Percentiles rank a stretch among this genome's conserved stretches.
phyloP scores from a whole-genome alignment of 2,329 filamentous ascomycete species.

The Xylariaceae sp. region DNA sequence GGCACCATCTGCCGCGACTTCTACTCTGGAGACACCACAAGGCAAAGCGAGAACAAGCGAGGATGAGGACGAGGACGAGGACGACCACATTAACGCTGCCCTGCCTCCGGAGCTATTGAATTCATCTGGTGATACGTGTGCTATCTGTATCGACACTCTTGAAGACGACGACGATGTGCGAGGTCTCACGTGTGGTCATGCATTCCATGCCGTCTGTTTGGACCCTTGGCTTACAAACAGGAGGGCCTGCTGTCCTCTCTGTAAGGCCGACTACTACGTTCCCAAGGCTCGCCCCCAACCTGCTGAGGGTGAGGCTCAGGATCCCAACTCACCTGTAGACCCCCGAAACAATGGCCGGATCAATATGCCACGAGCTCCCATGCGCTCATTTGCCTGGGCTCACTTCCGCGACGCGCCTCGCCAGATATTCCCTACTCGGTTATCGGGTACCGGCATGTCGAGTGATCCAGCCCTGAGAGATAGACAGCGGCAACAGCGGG shows the following conservation, averaged over 20 bases:
- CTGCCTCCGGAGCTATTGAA: constrained; percentile 77
- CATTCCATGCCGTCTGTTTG: constrained; percentile 92
- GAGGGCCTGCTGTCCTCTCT: constrained; percentile 92
- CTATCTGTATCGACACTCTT: constrained; percentile 90
- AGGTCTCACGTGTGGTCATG: constrained; percentile 92
- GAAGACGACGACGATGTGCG: constrained; percentile 96
- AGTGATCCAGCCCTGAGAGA: constrained; percentile 11
- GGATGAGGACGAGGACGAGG: constrained; percentile 65
- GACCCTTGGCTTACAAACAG: constrained; percentile 96
- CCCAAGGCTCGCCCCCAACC: constrained; percentile 75
- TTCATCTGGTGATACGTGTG: constrained; percentile 86
- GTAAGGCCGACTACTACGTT: constrained; percentile 96
- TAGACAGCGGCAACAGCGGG: constrained; percentile 13
- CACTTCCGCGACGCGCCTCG: constrained; percentile 32
- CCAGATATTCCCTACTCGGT: constrained; percentile 25
- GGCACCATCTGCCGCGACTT: constrained; percentile 3
- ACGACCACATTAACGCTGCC: constrained; percentile 80
- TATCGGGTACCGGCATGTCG: constrained; percentile 12
- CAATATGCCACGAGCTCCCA: constrained; percentile 46
- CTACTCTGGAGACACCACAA: constrained; percentile 13
- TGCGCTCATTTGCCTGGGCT: constrained; percentile 38
- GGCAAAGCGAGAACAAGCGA: constrained; percentile 32
- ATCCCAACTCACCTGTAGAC: constrained; percentile 29
- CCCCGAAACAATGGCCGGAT: constrained; percentile 43
- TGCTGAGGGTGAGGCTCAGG: constrained; percentile 39